phyloP scores from a whole-genome alignment of 75 land plant species.

The Gnetum montanum region DNA sequence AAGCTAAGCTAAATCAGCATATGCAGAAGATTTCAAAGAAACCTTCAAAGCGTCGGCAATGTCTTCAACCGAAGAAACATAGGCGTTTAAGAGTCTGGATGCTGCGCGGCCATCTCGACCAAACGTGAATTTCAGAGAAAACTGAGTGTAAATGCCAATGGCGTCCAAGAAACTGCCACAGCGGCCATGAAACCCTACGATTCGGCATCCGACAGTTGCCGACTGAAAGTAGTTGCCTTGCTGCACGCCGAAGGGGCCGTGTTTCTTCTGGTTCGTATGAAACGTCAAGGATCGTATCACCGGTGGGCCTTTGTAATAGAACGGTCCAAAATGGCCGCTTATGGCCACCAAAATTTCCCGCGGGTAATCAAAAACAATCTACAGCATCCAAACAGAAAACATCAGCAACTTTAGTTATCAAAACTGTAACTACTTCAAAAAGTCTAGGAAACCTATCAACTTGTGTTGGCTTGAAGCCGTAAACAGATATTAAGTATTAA shows the following conservation, averaged over 20 bases:
- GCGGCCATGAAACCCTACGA: slow-evolving; percentile 51
- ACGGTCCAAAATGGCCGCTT: slow-evolving; percentile 23
- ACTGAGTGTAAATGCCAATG: slow-evolving; percentile 28
- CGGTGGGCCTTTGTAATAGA: slow-evolving; percentile 27
- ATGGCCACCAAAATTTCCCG: slow-evolving; percentile 23
- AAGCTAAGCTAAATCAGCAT: too few relatives aligned
- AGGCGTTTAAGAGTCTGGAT: not conserved
- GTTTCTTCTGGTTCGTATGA: slow-evolving; percentile 26
- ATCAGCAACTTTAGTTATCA: too few relatives aligned
- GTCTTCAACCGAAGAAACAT: slow-evolving; percentile 1
- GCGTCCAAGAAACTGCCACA: slow-evolving; percentile 34
- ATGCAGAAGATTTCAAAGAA: too few relatives aligned
- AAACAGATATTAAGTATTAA: too few relatives aligned
- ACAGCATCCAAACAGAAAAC: too few relatives aligned
- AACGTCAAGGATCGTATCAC: slow-evolving; percentile 33
- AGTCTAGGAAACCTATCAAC: too few relatives aligned
- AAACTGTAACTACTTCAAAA: too few relatives aligned
- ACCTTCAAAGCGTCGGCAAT: slow-evolving; percentile 5
- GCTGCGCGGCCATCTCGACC: not conserved
- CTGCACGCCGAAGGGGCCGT: slow-evolving; percentile 50
- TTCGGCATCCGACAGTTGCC: slow-evolving; percentile 14
- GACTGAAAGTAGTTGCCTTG: slow-evolving; percentile 24
- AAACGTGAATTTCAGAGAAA: not conserved
- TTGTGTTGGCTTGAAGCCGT: too few relatives aligned
- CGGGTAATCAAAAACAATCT: slow-evolving; percentile 46